Evolutionary conservation across 176 grass and related monocot genomes (phyloP).

Genomic region (Cocos nucifera): DNA sequence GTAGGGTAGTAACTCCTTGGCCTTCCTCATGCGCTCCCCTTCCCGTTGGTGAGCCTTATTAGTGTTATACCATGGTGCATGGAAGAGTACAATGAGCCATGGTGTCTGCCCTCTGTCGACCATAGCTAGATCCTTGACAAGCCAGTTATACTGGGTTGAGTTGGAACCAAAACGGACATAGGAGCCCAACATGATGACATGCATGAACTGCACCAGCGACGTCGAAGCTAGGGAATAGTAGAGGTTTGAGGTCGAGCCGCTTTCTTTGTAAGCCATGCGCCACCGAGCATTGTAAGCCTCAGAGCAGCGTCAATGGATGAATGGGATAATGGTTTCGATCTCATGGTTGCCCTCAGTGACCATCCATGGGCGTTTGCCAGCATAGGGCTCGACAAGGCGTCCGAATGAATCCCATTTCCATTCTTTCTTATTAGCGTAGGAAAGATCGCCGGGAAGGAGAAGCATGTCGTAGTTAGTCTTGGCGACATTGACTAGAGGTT

Average conservation of each 20-base stretch:
- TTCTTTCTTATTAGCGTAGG: constrained; percentile 76
- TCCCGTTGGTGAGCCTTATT: constrained; percentile 68
- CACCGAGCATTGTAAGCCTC: constrained; percentile 52
- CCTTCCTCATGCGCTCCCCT: constrained; percentile 65
- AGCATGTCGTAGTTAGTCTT: constrained; percentile 58
- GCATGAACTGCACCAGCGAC: constrained; percentile 57
- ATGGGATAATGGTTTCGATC: constrained; percentile 37
- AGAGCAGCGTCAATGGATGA: constrained; percentile 33
- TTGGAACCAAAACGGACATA: constrained; percentile 35
- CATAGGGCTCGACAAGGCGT: constrained; percentile 58
- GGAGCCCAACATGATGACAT: constrained; percentile 79
- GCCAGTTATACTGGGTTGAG: constrained; percentile 73
- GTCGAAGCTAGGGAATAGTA: constrained; percentile 92
- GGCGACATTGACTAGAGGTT: constrained; percentile 44
- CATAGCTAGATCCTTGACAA: constrained; percentile 52
- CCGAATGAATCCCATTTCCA: constrained; percentile 84
- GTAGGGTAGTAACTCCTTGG: constrained; percentile 64
- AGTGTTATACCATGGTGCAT: constrained; percentile 92
- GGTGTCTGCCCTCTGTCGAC: constrained; percentile 54
- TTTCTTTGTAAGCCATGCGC: constrained; percentile 75
- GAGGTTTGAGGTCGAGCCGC: constrained; percentile 62
- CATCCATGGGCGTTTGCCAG: constrained; percentile 80
- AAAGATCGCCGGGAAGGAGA: constrained; percentile 78
- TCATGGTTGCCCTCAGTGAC: constrained; percentile 87
- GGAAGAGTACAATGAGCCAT: constrained; percentile 61